Percentiles rank a stretch among this genome's conserved stretches.
Evolutionary conservation across 139 green algal species (phyloP).

Genomic region (Chlorella vulgaris): DNA sequence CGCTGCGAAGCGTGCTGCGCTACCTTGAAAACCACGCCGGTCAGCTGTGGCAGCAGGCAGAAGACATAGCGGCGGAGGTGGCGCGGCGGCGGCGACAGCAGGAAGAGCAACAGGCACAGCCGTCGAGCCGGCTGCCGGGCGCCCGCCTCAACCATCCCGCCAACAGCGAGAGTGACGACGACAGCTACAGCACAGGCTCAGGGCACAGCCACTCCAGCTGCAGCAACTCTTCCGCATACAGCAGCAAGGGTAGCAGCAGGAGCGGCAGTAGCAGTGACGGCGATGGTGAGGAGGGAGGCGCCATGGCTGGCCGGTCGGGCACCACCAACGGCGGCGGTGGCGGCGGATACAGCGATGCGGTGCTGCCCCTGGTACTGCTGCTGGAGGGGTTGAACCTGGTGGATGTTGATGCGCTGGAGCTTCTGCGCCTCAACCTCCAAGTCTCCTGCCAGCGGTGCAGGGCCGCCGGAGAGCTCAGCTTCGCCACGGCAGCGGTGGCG

Average conservation of each 20-base stretch:
- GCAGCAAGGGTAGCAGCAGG: slow-evolving; percentile 6
- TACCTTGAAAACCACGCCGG: slow-evolving; percentile 30
- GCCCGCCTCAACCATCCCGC: too few species aligned
- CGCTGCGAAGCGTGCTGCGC: slow-evolving; percentile 15
- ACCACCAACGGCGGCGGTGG: neutral
- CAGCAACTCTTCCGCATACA: neutral
- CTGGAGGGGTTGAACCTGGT: slow-evolving; percentile 29
- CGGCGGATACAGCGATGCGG: slow-evolving; percentile 9
- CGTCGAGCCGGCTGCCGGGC: neutral
- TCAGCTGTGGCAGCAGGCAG: slow-evolving; percentile 19
- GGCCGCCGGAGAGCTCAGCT: neutral
- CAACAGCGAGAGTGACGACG: too few species aligned
- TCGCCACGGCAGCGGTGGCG: slow-evolving; percentile 21
- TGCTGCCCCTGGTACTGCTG: neutral
- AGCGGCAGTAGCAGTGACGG: neutral
- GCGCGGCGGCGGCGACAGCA: slow-evolving; percentile 17
- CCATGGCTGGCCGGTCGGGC: too few species aligned
- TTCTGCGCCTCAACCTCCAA: slow-evolving; percentile 29
- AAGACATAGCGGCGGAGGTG: slow-evolving; percentile 37
- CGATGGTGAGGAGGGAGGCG: neutral
- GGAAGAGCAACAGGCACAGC: neutral
- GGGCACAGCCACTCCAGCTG: too few species aligned
- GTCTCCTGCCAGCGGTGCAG: slow-evolving; percentile 29
- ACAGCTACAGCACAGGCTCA: too few species aligned
- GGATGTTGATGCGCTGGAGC: slow-evolving; percentile 36